Evolutionary conservation across 208 protist species (phyloP).

Genomic region (Acanthamoeba royreba): DNA sequence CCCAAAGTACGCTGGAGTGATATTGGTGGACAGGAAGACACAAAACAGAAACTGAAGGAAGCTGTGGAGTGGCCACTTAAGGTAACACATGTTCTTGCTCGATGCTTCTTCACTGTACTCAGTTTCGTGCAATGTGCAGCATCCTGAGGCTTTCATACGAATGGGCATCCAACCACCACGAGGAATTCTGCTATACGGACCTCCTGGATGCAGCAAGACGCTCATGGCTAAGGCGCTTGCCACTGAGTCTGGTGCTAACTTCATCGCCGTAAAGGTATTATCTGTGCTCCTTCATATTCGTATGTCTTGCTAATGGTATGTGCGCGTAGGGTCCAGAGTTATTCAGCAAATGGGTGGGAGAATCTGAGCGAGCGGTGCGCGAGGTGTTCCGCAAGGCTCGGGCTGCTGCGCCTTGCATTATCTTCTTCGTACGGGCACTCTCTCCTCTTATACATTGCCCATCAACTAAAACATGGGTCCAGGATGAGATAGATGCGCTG

Average conservation of each 20-base stretch:
- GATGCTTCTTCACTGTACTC: neutral
- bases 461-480: neutral
- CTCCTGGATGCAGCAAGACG: constrained; percentile 91
- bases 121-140: constrained; percentile 61
- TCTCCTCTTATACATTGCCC: neutral
- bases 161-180: constrained; percentile 90
- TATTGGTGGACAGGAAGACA: constrained; percentile 91
- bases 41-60: constrained; percentile 88
- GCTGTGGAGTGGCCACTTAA: constrained; percentile 84
- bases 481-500: constrained; percentile 80
- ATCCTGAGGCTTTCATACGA: constrained; percentile 87
- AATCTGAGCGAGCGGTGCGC: constrained; percentile 90
- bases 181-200: constrained; percentile 93
- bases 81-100: constrained; percentile 17
- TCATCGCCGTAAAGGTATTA: constrained; percentile 87
- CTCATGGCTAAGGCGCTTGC: constrained; percentile 90
- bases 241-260: constrained; percentile 83
- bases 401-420: constrained; percentile 85
- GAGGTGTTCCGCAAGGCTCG: constrained; percentile 90
- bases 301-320: constrained; percentile 32
- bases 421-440: constrained; percentile 88
- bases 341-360: constrained; percentile 93
- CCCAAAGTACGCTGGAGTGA: constrained; percentile 89
- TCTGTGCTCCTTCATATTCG: constrained; percentile 17
- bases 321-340: constrained; percentile 80